Evolutionary conservation across 192 early-diverging fungal genomes (phyloP).

Genomic region (Umbelopsis ramanniana): DNA sequence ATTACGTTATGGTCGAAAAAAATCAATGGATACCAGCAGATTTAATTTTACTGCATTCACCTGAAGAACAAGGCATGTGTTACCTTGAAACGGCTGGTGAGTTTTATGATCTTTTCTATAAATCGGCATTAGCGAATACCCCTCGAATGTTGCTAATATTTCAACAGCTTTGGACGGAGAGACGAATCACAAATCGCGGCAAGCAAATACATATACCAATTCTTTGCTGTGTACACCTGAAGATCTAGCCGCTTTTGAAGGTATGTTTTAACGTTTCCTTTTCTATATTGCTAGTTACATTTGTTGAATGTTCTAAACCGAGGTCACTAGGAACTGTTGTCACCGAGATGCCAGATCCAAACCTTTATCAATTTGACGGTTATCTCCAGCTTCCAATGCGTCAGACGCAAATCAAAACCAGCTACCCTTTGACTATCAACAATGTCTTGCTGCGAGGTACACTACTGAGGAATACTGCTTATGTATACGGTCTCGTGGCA

Average conservation of each 20-base stretch:
- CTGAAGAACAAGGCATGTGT: constrained; percentile 16
- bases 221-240: constrained; percentile 47
- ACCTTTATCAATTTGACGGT: constrained; percentile 87
- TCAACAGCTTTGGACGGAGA: constrained; percentile 87
- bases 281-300: too few relatives aligned
- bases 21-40: constrained; percentile 59
- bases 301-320: background rate
- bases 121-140: background rate
- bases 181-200: constrained; percentile 85
- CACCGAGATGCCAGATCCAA: constrained; percentile 76
- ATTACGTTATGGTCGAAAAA: constrained; percentile 73
- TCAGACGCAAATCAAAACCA: constrained; percentile 46
- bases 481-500: constrained; percentile 77
- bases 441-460: constrained; percentile 88
- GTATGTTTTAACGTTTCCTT: constrained; percentile 32
- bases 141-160: background rate
- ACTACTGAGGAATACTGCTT: constrained; percentile 80
- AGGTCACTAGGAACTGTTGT: constrained; percentile 37
- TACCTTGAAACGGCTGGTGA: constrained; percentile 17
- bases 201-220: constrained; percentile 63
- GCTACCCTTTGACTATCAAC: constrained; percentile 73
- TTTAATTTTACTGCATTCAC: constrained; percentile 14
- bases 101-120: background rate
- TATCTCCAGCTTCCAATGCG: constrained; percentile 60
- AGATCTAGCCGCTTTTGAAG: constrained; percentile 52